A percentile compares a stretch with the other conserved stretches of the same genome.
Evolutionary conservation across 2,329 filamentous ascomycete genomes (phyloP).

Genomic region (Leptodontidium sp.): DNA sequence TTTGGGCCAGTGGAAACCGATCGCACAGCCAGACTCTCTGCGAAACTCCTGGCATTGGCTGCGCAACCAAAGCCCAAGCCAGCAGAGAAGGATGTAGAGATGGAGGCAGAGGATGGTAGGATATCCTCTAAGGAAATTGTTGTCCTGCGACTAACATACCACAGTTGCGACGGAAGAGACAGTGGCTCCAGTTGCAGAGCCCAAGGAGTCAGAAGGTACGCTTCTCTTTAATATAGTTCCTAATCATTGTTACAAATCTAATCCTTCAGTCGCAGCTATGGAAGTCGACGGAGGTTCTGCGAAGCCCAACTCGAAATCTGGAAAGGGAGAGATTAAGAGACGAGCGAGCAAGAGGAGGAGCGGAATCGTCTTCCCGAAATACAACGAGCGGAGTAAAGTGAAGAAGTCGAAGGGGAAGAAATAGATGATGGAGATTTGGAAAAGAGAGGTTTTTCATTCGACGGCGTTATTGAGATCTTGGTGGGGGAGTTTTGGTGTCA

Average conservation of each 20-base stretch:
- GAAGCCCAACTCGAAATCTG: conserved; percentile 51
- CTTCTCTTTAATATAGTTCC: background rate
- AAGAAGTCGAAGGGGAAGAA: conserved; percentile 45
- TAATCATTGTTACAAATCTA: background rate
- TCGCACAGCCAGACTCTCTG: conserved; percentile 82
- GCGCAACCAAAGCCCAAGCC: conserved; percentile 74
- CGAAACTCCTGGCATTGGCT: conserved; percentile 83
- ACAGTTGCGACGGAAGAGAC: conserved; percentile 34
- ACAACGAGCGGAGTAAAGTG: conserved; percentile 58
- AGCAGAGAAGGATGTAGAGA: conserved; percentile 58
- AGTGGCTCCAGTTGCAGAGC: conserved; percentile 28
- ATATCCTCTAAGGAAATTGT: background rate
- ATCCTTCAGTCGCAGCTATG: conserved; percentile 54
- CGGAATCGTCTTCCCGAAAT: conserved; percentile 67
- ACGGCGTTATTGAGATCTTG: conserved; percentile 24
- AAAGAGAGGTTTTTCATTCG: background rate
- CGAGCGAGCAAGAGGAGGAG: conserved; percentile 56
- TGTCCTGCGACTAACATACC: conserved; percentile 15
- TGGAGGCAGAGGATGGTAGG: conserved; percentile 51
- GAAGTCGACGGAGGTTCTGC: conserved; percentile 58
- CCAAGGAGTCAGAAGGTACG: conserved; percentile 42
- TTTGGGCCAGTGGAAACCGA: conserved; percentile 85
- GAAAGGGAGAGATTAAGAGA: conserved; percentile 65
- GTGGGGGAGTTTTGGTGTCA: conserved; percentile 31
- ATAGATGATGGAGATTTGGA: conserved; percentile 17